Conservation (phyloP, 2,329 filamentous ascomycete genomes). For the Trichothecium roseum region DNA sequence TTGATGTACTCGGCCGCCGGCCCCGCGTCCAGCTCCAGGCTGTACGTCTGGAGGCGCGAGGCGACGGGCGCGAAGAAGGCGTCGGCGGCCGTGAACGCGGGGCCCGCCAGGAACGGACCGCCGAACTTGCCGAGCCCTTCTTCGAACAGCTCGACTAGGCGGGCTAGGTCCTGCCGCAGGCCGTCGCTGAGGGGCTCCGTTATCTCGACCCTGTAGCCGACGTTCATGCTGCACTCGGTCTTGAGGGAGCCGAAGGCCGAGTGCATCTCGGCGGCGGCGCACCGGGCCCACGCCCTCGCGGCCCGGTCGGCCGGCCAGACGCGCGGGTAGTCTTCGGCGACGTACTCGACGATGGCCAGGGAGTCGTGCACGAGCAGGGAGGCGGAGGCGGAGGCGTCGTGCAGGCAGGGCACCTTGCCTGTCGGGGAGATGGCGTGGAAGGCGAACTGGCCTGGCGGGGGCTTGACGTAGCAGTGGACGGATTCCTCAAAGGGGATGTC, state of each 20-base stretch:
- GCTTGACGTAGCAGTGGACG: constrained; percentile 20
- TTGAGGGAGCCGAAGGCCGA: constrained; percentile 29
- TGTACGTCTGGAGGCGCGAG: constrained; percentile 26
- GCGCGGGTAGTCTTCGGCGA: constrained; percentile 30
- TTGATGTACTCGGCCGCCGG: constrained; percentile 20
- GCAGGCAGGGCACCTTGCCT: constrained; percentile 31
- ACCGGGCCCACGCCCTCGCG: constrained; percentile 31
- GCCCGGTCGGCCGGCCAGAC: constrained; percentile 29
- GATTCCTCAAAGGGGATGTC: constrained; percentile 30
- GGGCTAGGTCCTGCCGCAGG: constrained; percentile 22
- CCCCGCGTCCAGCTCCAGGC: constrained; percentile 16
- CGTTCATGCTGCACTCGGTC: constrained; percentile 31
- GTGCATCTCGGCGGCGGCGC: constrained; percentile 36
- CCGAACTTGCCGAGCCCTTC: constrained; percentile 27
- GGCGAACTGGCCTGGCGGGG: constrained; percentile 18
- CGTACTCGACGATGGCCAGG: constrained; percentile 35
- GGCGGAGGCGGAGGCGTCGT: constrained; percentile 17
- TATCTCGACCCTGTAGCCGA: constrained; percentile 24
- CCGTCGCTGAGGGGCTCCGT: constrained; percentile 15
- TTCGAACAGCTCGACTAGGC: constrained; percentile 24
- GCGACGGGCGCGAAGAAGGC: constrained; percentile 32
- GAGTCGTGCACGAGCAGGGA: constrained; percentile 32
- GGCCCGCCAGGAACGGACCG: constrained; percentile 29
- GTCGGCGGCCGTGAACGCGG: constrained; percentile 25
- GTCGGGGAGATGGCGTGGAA: constrained; percentile 27